Evolutionary conservation across 139 green algal genomes (phyloP), one percentile per base, ranked within the genome.

Genomic region (Chlamydomonas incerta): DNA sequence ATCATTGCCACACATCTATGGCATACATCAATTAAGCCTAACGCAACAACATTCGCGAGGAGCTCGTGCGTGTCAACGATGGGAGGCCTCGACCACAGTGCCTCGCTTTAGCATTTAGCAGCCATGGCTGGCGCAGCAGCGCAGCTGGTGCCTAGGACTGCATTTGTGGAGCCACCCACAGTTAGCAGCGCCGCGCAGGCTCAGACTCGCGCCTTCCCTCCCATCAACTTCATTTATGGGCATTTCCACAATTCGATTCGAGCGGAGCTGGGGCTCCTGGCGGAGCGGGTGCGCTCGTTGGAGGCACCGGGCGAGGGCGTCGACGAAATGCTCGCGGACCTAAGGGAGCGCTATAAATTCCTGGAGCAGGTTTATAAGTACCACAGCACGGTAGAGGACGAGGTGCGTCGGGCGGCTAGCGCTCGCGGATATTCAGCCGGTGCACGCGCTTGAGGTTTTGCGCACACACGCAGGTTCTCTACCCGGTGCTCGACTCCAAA

Each of bases 301-400:
- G 88, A 95, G 24, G 75, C 74, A 11, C 34, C 71, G 9, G 33
- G 21, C 24, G 69, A 83, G 10, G 81, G 66, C 23, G 60, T 90
- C 20, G 47, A 66, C 11, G 70, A 73, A 1, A 69, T 86, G 62
- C 89, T 98, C 21, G 34, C 72, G 0, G 80, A 87, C 21, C 76
- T 98, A 41, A 92, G 92, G 31, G 82, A 91, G 37, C 92, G 94
- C 2, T 98, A 96, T 80, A 84, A 81, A 21, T 98, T 98, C 87
- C 72, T 98, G 77, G 94, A 95, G 83, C 92, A 97, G 67, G 88
- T 98, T 0, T 97, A 98, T 90, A 96, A 94, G 76, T 98, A 98
- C 74, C 96, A 98, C 87, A 97, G 93, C 89, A 95, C 90, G 69
- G 95, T 98, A 3, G 96, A 98, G 74, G 96, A 98, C 57, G 96